Conservation (phyloP, 2,329 filamentous ascomycete genomes). For the Volutella citrinella region DNA sequence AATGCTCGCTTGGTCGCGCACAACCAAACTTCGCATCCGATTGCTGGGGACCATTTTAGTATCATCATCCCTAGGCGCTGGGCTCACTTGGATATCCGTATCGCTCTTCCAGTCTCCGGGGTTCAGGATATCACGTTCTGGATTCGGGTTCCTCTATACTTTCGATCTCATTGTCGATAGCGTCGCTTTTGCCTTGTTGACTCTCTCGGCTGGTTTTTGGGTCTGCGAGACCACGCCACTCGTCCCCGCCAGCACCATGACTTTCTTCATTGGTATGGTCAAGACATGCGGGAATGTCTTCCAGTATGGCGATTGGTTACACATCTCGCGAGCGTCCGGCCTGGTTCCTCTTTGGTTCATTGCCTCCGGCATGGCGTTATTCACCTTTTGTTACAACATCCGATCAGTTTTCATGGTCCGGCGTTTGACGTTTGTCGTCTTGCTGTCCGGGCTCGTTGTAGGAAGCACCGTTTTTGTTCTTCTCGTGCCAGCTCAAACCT, state of each 20-base stretch:
- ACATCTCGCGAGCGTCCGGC: slow-evolving; percentile 34
- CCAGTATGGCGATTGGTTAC: slow-evolving; percentile 44
- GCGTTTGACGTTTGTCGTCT: slow-evolving; percentile 36
- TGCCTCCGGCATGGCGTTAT: slow-evolving; percentile 39
- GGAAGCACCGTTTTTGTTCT: slow-evolving; percentile 35
- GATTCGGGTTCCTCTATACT: slow-evolving; percentile 43
- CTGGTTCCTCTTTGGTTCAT: slow-evolving; percentile 39
- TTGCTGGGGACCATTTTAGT: slow-evolving; percentile 42
- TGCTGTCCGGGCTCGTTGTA: slow-evolving; percentile 37
- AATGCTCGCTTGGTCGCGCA: slow-evolving; percentile 48
- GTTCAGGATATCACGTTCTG: no score
- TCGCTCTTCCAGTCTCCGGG: no score
- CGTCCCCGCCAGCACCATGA: slow-evolving; percentile 40
- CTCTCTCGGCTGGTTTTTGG: slow-evolving; percentile 44
- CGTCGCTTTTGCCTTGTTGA: slow-evolving; percentile 40
- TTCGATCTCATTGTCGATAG: slow-evolving; percentile 50
- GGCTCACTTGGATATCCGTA: slow-evolving; percentile 34
- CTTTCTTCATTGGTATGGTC: slow-evolving; percentile 40
- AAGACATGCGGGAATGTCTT: slow-evolving; percentile 34
- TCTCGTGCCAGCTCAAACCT: slow-evolving; percentile 27
- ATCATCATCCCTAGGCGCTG: slow-evolving; percentile 37
- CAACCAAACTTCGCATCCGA: slow-evolving; percentile 44
- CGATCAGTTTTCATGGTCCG: slow-evolving; percentile 41
- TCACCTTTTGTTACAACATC: slow-evolving; percentile 42
- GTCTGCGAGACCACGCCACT: slow-evolving; percentile 45